Percentiles rank a stretch among this genome's conserved stretches.
Evolutionary conservation across 1,284 basidiomycete genomes (phyloP).

Genomic region (Chondrostereum purpureum): DNA sequence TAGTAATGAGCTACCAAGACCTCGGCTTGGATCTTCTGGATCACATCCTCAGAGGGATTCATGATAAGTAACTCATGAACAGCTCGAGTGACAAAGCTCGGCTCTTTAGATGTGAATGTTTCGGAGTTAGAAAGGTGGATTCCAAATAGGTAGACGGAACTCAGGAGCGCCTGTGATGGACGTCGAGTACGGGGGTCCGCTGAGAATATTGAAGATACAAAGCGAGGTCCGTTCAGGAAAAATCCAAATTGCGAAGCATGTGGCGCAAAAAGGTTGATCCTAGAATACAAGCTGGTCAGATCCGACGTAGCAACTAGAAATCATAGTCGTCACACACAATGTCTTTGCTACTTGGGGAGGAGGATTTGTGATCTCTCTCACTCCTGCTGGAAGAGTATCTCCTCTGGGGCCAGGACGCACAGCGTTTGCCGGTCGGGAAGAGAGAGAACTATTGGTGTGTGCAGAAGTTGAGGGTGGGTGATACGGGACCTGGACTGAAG

Average conservation of each 20-base stretch:
- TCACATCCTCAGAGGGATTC: constrained; percentile 22
- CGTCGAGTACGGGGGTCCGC: constrained; percentile 2
- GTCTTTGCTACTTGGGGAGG: neutral
- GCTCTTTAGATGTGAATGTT: constrained; percentile 17
- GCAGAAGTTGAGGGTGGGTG: constrained; percentile 15
- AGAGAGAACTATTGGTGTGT: constrained; percentile 19
- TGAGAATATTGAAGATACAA: constrained; percentile 9
- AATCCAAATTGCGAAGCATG: constrained; percentile 17
- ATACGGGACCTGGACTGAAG: neutral
- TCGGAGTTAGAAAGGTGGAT: constrained; percentile 15
- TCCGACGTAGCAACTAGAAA: neutral
- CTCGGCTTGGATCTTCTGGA: constrained; percentile 44
- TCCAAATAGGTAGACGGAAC: constrained; percentile 16
- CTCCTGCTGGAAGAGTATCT: neutral
- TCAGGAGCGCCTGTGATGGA: constrained; percentile 14
- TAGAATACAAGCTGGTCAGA: constrained; percentile 6
- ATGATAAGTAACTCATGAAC: constrained; percentile 21
- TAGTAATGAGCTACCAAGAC: constrained; percentile 38
- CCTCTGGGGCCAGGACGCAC: neutral
- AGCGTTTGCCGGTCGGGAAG: constrained; percentile 18
- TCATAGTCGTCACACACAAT: too few species aligned
- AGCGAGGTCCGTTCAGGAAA: constrained; percentile 15
- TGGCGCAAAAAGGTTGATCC: constrained; percentile 15
- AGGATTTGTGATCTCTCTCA: neutral
- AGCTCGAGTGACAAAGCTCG: constrained; percentile 24